Evolutionary conservation across 257 asterid species (phyloP).

Genomic region (Sherardia arvensis): DNA sequence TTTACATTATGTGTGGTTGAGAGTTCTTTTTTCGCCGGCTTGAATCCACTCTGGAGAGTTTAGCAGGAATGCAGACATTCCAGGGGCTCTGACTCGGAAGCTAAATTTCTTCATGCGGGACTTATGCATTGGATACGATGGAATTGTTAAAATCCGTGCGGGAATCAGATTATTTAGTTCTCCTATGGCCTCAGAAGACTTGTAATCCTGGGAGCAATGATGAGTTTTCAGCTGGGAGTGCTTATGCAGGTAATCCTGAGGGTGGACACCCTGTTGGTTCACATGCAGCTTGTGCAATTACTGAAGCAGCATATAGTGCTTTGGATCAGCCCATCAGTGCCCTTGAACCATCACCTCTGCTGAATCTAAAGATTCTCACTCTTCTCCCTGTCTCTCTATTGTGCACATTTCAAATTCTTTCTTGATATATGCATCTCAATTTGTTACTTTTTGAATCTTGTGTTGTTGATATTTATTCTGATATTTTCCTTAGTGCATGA

Average conservation of each 20-base stretch:
- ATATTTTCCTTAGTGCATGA: no score
- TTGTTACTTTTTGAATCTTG: neutral
- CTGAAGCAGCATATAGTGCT: constrained; percentile 96
- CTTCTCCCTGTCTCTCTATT: no score
- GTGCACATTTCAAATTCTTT: constrained; percentile 15
- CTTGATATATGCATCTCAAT: neutral
- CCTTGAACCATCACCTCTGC: constrained; percentile 80
- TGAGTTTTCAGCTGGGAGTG: constrained; percentile 9
- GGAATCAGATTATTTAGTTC: constrained; percentile 78
- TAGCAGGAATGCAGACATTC: constrained; percentile 87
- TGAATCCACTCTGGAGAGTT: constrained; percentile 84
- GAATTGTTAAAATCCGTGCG: constrained; percentile 72
- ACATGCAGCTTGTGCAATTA: constrained; percentile 88
- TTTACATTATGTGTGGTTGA: constrained; percentile 61
- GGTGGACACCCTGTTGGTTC: constrained; percentile 94
- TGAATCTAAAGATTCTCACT: constrained; percentile 73
- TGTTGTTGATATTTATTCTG: no score
- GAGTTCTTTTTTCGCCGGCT: constrained; percentile 60
- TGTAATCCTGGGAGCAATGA: constrained; percentile 17
- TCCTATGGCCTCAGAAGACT: constrained; percentile 26
- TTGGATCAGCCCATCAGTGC: constrained; percentile 90
- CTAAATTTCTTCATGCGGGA: constrained; percentile 90
- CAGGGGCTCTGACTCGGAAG: constrained; percentile 65
- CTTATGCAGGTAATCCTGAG: constrained; percentile 7
- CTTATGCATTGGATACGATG: constrained; percentile 64